These are phyloP conservation scores for Pseudocercospora ulei DNA, from an alignment of 2,329 filamentous ascomycete species.

Conservation along the genomic window DNA sequence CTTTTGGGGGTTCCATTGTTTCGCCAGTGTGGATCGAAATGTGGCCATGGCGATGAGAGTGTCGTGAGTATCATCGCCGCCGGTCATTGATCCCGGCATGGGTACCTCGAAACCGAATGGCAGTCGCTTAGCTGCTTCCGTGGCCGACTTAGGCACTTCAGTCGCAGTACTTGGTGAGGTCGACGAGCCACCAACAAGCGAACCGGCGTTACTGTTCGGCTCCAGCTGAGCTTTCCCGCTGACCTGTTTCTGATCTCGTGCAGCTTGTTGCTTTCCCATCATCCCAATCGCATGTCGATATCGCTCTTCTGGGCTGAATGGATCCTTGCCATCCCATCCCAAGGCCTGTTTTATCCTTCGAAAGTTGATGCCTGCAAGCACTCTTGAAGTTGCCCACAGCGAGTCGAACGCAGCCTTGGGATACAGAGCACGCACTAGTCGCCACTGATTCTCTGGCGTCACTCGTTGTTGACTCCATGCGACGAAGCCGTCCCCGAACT, in stretches of 20 bases:
- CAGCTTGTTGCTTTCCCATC: constrained; percentile 27
- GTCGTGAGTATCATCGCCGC: constrained; percentile 20
- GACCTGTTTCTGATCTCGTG: constrained; percentile 19
- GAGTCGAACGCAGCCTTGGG: constrained; percentile 34
- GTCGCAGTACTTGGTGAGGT: constrained; percentile 5
- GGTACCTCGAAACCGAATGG: constrained; percentile 27
- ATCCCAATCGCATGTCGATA: constrained; percentile 28
- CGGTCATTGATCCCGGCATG: constrained; percentile 15
- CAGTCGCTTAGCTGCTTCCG: constrained; percentile 18
- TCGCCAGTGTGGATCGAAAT: constrained; percentile 25
- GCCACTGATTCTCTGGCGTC: constrained; percentile 36
- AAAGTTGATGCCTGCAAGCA: constrained; percentile 34
- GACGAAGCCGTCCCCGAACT: constrained; percentile 35
- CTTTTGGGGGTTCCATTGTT: constrained; percentile 31
- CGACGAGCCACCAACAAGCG: constrained; percentile 12
- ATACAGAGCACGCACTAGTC: constrained; percentile 35
- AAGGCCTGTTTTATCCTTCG: constrained; percentile 34
- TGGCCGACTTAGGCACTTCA: neutral
- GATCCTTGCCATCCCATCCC: constrained; percentile 32
- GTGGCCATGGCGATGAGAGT: constrained; percentile 29
- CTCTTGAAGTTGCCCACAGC: constrained; percentile 32
- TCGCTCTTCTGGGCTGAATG: constrained; percentile 30
- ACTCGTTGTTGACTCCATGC: constrained; percentile 37
- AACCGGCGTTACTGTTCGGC: constrained; percentile 17
- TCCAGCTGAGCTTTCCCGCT: constrained; percentile 21